Evolutionary conservation across 169 alveolate genomes (phyloP).

Genomic region (Plasmodium vinckei): DNA sequence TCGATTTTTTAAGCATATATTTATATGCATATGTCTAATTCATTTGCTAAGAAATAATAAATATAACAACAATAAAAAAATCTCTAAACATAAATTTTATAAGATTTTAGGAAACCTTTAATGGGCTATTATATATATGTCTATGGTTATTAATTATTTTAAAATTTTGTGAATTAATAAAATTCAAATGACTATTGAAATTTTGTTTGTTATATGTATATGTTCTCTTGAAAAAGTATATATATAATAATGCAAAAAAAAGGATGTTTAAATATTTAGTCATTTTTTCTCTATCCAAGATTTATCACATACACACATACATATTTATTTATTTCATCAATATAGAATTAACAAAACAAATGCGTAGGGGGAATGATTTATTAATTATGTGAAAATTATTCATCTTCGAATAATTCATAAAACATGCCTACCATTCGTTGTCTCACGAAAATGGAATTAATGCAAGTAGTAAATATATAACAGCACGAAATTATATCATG

Average conservation of each 20-base stretch:
- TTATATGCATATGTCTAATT: too few species aligned
- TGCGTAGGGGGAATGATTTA: slow-evolving; percentile 10
- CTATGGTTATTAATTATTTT: slow-evolving; percentile 6
- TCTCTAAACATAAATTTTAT: too few species aligned
- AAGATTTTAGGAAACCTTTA: slow-evolving; percentile 17
- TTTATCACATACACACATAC: not conserved
- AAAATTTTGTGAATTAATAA: slow-evolving; percentile 24
- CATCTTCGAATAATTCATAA: slow-evolving; percentile 16
- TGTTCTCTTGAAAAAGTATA: slow-evolving; percentile 39
- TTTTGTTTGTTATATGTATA: slow-evolving; percentile 26
- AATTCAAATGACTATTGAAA: slow-evolving; percentile 20
- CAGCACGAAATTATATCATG: too few species aligned
- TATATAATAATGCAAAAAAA: slow-evolving; percentile 30
- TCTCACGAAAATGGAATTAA: too few species aligned
- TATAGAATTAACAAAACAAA: slow-evolving; percentile 1
- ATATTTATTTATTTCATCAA: not conserved
- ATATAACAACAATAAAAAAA: too few species aligned
- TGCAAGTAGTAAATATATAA: too few species aligned
- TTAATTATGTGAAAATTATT: slow-evolving; percentile 14
- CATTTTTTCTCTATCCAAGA: slow-evolving; percentile 35
- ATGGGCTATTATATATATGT: slow-evolving; percentile 10
- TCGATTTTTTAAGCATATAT: too few species aligned
- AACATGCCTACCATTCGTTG: not conserved
- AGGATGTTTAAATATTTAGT: slow-evolving; percentile 26
- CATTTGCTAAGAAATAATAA: too few species aligned